Conservation (phyloP, 164 flowering plant species). For the Umbellularia californica region DNA sequence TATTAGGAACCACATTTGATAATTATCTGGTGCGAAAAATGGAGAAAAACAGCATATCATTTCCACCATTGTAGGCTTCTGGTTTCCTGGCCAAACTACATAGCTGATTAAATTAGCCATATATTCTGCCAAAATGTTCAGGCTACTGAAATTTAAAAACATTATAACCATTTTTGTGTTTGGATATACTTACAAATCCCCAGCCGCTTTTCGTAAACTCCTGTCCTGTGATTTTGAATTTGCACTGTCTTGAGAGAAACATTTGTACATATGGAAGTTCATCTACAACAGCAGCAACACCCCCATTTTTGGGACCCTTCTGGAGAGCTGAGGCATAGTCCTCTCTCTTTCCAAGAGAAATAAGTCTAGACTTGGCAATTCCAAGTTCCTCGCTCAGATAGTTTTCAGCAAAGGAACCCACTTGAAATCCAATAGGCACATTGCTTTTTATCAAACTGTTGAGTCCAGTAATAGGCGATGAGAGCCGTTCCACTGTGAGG, state of each 20-base stretch:
- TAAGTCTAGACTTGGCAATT: constrained; percentile 38
- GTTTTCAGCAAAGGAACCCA: constrained; percentile 46
- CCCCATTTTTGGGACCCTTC: constrained; percentile 32
- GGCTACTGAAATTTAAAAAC: too few species aligned
- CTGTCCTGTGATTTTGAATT: constrained; percentile 39
- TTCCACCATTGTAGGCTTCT: too few species aligned
- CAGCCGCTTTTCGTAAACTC: constrained; percentile 54
- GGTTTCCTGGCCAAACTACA: too few species aligned
- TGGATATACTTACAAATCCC: constrained; percentile 57
- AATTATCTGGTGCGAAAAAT: too few species aligned
- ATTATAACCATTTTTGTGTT: background rate
- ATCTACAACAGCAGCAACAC: constrained; percentile 55
- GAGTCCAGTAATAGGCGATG: constrained; percentile 49
- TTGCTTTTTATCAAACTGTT: constrained; percentile 35
- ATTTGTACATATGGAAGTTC: constrained; percentile 51
- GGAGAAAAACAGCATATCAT: too few species aligned
- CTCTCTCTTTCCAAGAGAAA: constrained; percentile 44
- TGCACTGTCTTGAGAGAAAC: constrained; percentile 45
- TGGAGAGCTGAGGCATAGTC: constrained; percentile 38
- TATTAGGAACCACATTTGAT: too few species aligned
- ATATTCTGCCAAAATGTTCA: too few species aligned
- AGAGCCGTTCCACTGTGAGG: constrained; percentile 37
- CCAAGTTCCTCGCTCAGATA: constrained; percentile 42
- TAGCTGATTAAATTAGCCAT: too few species aligned
- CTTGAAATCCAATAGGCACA: constrained; percentile 46